Evolutionary conservation across 2,329 filamentous ascomycete genomes (phyloP).

Genomic region (Ilyonectria robusta): DNA sequence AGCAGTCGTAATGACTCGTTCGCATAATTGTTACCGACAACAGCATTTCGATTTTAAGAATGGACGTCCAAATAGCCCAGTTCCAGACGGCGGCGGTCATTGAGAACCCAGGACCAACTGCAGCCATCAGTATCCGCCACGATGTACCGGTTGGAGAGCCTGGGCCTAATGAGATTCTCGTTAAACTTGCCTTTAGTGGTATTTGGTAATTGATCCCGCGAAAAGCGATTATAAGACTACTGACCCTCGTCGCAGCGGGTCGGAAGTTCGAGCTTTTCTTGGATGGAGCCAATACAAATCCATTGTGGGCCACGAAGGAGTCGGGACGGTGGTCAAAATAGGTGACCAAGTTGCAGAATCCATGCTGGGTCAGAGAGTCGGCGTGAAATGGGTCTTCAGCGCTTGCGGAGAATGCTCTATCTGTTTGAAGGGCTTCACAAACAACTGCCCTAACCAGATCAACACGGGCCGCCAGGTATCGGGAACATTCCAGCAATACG

Average conservation of each 20-base stretch:
- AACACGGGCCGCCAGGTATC: slow-evolving; percentile 57
- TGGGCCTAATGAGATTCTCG: slow-evolving; percentile 18
- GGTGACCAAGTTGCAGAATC: slow-evolving; percentile 46
- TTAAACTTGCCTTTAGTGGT: slow-evolving; percentile 40
- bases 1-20: too few species aligned
- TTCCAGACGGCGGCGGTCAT: slow-evolving; percentile 38
- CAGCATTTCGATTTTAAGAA: background rate
- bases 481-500: slow-evolving; percentile 51
- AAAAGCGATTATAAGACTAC: background rate
- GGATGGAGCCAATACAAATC: slow-evolving; percentile 48
- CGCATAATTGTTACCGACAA: background rate
- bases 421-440: slow-evolving; percentile 53
- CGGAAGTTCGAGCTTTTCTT: slow-evolving; percentile 48
- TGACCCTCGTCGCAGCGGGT: slow-evolving; percentile 39
- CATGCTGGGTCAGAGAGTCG: slow-evolving; percentile 55
- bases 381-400: slow-evolving; percentile 61
- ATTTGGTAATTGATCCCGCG: slow-evolving; percentile 34
- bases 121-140: slow-evolving; percentile 13
- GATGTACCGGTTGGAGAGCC: slow-evolving; percentile 24
- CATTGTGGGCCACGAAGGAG: slow-evolving; percentile 51
- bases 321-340: slow-evolving; percentile 48
- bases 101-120: slow-evolving; percentile 30
- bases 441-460: slow-evolving; percentile 58
- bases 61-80: background rate
- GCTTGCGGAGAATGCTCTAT: slow-evolving; percentile 56